Percentiles rank a stretch among this genome's conserved stretches.
Evolutionary conservation across 2,329 filamentous ascomycete species (phyloP).

Genomic region (Epicoccum nigrum): DNA sequence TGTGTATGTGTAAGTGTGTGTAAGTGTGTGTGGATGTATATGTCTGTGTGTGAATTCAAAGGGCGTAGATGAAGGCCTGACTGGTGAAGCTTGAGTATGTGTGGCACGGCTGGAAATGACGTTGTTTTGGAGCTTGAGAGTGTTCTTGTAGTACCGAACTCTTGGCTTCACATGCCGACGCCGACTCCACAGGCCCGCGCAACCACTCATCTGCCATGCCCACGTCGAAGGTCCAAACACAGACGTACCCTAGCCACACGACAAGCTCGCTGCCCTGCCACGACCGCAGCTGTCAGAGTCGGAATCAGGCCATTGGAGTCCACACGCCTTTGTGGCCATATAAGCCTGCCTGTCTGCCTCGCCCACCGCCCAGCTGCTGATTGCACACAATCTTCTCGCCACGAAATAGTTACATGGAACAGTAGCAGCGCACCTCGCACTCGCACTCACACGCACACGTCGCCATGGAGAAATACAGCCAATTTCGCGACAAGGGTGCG

Average conservation of each 20-base stretch:
- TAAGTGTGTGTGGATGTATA: too few species aligned
- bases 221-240: slow-evolving; percentile 15
- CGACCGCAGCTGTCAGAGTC: slow-evolving; percentile 16
- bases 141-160: slow-evolving; percentile 15
- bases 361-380: not conserved
- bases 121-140: not conserved
- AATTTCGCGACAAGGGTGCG: slow-evolving; percentile 86
- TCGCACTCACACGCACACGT: not conserved
- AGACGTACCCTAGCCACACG: slow-evolving; percentile 17
- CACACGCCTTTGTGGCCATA: slow-evolving; percentile 4
- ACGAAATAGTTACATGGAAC: slow-evolving; percentile 26
- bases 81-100: not conserved
- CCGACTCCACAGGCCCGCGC: slow-evolving; percentile 22
- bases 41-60: not conserved
- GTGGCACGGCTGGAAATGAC: not conserved
- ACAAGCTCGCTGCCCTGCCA: slow-evolving; percentile 14
- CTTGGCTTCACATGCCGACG: slow-evolving; percentile 39
- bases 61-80: too few species aligned
- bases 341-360: slow-evolving; percentile 7
- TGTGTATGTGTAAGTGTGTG: too few species aligned
- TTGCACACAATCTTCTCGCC: not conserved
- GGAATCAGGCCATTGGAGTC: slow-evolving; percentile 13
- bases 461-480: slow-evolving; percentile 90
- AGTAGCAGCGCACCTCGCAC: slow-evolving; percentile 20
- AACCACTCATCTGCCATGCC: slow-evolving; percentile 23